A percentile compares a stretch with the other conserved stretches of the same genome.
Evolutionary conservation across 2,329 filamentous ascomycete species (phyloP).

Genomic region (Trichoderma simmonsii): DNA sequence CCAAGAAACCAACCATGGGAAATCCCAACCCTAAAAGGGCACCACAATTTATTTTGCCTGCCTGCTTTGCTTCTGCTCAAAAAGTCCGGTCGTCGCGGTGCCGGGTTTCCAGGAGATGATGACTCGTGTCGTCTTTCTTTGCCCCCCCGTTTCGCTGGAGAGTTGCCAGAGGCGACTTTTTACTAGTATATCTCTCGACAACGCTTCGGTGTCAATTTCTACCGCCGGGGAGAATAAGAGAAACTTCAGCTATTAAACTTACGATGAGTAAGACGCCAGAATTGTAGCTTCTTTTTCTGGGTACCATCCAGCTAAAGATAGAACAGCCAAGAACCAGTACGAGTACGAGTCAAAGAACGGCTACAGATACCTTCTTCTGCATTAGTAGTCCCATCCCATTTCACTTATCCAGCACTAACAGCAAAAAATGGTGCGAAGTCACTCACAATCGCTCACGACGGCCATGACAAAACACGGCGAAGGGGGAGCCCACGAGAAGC

Average conservation of each 20-base stretch:
- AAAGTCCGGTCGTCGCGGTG: conserved; percentile 7
- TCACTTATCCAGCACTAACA: not conserved
- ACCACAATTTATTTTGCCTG: not conserved
- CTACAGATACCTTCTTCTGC: not conserved
- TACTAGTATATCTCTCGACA: not conserved
- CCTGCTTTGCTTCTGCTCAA: not conserved
- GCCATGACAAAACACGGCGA: not conserved
- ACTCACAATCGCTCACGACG: not conserved
- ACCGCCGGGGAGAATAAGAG: not conserved
- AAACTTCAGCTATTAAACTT: not conserved
- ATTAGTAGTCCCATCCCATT: not conserved
- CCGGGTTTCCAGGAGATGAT: not conserved
- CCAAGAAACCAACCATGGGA: not conserved
- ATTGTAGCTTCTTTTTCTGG: not conserved
- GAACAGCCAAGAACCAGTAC: not conserved
- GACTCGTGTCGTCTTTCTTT: not conserved
- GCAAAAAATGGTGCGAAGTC: not conserved
- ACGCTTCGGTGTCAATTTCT: conserved; percentile 5
- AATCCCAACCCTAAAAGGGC: conserved; percentile 3
- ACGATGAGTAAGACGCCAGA: not conserved
- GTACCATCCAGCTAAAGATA: not conserved
- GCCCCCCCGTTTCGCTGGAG: not conserved
- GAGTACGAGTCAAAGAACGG: not conserved
- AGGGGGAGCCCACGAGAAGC: not conserved
- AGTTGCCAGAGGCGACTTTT: not conserved